phyloP scores from a whole-genome alignment of 2,329 filamentous ascomycete genomes.

The Pseudocercospora musae region DNA sequence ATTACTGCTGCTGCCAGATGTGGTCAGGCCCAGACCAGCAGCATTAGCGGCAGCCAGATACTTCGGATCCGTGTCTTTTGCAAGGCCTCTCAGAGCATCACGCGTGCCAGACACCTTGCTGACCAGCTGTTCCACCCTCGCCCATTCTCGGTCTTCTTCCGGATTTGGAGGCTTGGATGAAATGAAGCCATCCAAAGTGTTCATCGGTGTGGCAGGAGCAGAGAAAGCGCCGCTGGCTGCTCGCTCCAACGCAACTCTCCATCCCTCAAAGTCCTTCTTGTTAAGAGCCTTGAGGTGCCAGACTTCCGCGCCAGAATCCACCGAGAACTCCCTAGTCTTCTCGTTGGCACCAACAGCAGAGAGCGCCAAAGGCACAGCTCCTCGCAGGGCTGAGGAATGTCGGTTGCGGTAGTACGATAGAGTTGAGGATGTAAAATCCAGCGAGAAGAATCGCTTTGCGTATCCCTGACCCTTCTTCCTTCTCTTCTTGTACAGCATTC shows the following conservation, averaged over 20 bases:
- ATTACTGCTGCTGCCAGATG: conserved; percentile 28
- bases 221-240: conserved; percentile 46
- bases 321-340: conserved; percentile 83
- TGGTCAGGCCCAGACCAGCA: conserved; percentile 33
- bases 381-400: conserved; percentile 85
- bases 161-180: conserved; percentile 28
- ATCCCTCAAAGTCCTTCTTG: conserved; percentile 79
- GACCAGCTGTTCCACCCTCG: conserved; percentile 77
- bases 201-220: conserved; percentile 31
- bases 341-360: conserved; percentile 90
- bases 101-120: conserved; percentile 82
- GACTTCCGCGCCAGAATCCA: conserved; percentile 93
- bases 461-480: conserved; percentile 93
- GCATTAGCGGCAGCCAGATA: conserved; percentile 43
- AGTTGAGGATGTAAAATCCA: conserved; percentile 91
- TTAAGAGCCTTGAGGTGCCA: conserved; percentile 90
- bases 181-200: conserved; percentile 14
- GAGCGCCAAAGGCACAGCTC: conserved; percentile 85
- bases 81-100: conserved; percentile 81
- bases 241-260: conserved; percentile 80
- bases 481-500: conserved; percentile 81
- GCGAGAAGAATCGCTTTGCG: conserved; percentile 88
- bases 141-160: conserved; percentile 79
- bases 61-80: conserved; percentile 75
- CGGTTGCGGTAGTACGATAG: conserved; percentile 95